These are phyloP conservation scores for Leccinum subgranulosum DNA, from an alignment of 768 basidiomycete species.

Conservation along the genomic window DNA sequence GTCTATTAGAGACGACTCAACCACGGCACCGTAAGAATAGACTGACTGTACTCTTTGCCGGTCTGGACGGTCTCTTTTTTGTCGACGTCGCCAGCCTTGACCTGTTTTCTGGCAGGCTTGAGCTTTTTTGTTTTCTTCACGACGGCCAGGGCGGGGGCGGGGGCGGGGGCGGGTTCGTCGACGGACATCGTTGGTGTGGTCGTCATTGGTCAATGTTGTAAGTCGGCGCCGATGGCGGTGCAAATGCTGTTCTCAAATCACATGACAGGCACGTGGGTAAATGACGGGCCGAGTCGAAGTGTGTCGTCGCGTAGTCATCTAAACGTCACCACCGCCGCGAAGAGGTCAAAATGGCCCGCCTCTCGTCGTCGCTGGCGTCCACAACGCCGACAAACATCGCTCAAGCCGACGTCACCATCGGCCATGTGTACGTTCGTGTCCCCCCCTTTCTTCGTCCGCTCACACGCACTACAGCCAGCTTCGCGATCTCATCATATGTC, in stretches of 20 bases:
- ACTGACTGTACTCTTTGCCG: conserved; percentile 94
- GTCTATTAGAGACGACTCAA: conserved; percentile 4
- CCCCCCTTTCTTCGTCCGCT: neutral
- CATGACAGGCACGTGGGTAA: conserved; percentile 22
- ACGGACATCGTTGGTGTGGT: conserved; percentile 28
- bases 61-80: conserved; percentile 87
- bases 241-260: conserved; percentile 8
- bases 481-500: conserved; percentile 75
- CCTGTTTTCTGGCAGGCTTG: conserved; percentile 92
- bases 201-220: neutral
- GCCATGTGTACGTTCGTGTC: conserved; percentile 54
- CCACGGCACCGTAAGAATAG: neutral
- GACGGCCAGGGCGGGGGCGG: conserved; percentile 7
- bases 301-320: neutral
- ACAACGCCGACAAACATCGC: conserved; percentile 39
- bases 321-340: conserved; percentile 10
- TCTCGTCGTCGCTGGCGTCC: conserved; percentile 43
- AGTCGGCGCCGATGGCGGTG: conserved; percentile 1
- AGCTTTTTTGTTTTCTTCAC: conserved; percentile 55
- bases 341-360: conserved; percentile 43
- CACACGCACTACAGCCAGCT: conserved; percentile 52
- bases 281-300: conserved; percentile 16
- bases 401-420: conserved; percentile 49
- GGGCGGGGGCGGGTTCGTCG: conserved; percentile 21
- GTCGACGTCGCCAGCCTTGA: conserved; percentile 85